Evolutionary conservation across 805 yeast genomes (phyloP), one percentile per base, ranked within the genome.

Genomic region (Jamesozyma jinghongensis): DNA sequence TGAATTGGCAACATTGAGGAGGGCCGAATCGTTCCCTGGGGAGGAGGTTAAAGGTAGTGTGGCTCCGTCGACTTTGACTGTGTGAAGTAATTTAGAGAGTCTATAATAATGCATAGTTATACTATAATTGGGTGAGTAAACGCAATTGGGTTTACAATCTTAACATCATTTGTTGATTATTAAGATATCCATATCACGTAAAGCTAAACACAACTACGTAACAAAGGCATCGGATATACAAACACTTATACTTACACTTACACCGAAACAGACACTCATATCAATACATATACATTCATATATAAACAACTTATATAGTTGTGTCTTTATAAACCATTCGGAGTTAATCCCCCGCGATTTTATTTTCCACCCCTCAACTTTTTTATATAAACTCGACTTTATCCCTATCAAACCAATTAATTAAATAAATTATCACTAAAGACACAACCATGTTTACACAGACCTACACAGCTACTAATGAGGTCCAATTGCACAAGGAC

Each of bases 1-100:
- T 19, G 48, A 44, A 32, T n/a, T 38, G 19, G 16, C 33, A 48
- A 53, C 20, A 17, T 5, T 28, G 16, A 16, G 44, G 49, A 25
- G 16, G 19, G 16, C 29, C 16, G 28, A n/a, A n/a, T 30, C 20
- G 22, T 42, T 31, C 13, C 34, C 17, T 32, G 22, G 13, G 18
- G n/a, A 19, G n/a, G 32, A 4, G 3, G 18, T 10, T 30, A 14
- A 14, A 11, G n/a, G 5, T 10, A 30, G 7, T 30, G 32, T 14
- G 8, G 25, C n/a, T n/a, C n/a, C n/a, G n/a, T n/a, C n/a, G n/a
- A n/a, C n/a, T n/a, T n/a, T n/a, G n/a, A n/a, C n/a, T n/a, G n/a
- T n/a, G n/a, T n/a, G n/a, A n/a, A n/a, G n/a, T n/a, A n/a, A n/a
- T n/a, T n/a, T n/a, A n/a, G n/a, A n/a, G n/a, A n/a, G n/a, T n/a